Evolutionary conservation across 345 rosid species (phyloP).

Genomic region (Mangifera indica): DNA sequence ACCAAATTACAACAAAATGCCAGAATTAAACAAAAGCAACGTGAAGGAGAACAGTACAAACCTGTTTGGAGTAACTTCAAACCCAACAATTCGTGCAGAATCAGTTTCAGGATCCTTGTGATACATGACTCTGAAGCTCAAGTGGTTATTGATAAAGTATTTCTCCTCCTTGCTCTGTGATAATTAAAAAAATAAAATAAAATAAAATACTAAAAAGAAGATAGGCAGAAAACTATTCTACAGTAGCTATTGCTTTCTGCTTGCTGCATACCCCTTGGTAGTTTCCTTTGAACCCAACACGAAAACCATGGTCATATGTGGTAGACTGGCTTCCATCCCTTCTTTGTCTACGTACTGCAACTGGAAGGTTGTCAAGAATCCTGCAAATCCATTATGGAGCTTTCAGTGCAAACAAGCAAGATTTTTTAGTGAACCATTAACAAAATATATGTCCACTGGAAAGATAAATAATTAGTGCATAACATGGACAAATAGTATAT

Average conservation of each 20-base stretch:
- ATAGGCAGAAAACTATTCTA: conserved; percentile 5
- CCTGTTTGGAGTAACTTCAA: conserved; percentile 96
- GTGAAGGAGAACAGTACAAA: conserved; percentile 24
- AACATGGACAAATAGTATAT: background rate
- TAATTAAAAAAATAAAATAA: conserved; percentile 31
- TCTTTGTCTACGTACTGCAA: conserved; percentile 90
- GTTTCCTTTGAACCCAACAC: conserved; percentile 94
- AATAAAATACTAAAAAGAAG: conserved; percentile 17
- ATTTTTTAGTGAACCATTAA: background rate
- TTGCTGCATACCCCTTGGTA: conserved; percentile 70
- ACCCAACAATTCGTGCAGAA: conserved; percentile 91
- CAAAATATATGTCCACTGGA: background rate
- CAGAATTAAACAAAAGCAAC: background rate
- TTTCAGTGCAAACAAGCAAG: conserved; percentile 4
- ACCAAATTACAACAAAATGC: background rate
- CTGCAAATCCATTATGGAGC: conserved; percentile 40
- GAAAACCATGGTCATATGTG: conserved; percentile 91
- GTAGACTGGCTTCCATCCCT: conserved; percentile 85
- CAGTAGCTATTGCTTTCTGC: conserved; percentile 20
- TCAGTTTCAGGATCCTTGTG: conserved; percentile 82
- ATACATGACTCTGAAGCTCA: conserved; percentile 91
- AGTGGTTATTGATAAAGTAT: conserved; percentile 88
- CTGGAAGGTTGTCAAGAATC: conserved; percentile 98
- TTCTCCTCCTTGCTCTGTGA: conserved; percentile 94
- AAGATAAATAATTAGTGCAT: background rate